phyloP scores from a whole-genome alignment of 495 filamentous ascomycete genomes.

The Sabuloglossum arenarium region DNA sequence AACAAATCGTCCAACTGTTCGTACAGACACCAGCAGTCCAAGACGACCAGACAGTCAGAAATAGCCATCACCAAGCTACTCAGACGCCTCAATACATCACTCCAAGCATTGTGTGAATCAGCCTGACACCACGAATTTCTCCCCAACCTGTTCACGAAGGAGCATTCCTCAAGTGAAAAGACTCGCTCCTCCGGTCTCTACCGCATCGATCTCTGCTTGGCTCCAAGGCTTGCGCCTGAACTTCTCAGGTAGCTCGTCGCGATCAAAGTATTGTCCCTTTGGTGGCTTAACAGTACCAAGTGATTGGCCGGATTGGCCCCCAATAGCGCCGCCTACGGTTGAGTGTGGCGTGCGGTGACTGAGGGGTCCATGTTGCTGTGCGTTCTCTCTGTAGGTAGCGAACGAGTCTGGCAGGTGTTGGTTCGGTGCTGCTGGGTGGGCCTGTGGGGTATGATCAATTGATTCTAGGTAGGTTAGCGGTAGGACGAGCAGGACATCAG shows the following conservation, averaged over 20 bases:
- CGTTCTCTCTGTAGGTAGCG: conserved; percentile 76
- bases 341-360: conserved; percentile 25
- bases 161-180: conserved; percentile 25
- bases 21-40: neutral
- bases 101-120: too few species aligned
- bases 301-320: conserved; percentile 38
- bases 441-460: conserved; percentile 49
- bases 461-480: conserved; percentile 25
- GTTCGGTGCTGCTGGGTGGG: conserved; percentile 36
- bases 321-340: conserved; percentile 33
- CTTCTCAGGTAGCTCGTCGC: conserved; percentile 61
- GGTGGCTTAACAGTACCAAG: conserved; percentile 51
- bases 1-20: neutral
- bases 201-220: conserved; percentile 75
- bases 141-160: neutral
- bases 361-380: conserved; percentile 85
- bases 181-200: conserved; percentile 81
- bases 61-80: neutral
- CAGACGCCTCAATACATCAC: neutral
- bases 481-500: neutral
- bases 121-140: neutral
- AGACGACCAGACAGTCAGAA: neutral
- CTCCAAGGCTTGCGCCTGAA: conserved; percentile 58
- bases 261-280: conserved; percentile 68
- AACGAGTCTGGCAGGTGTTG: conserved; percentile 48